Evolutionary conservation across 495 filamentous ascomycete genomes (phyloP).

Genomic region (Elasticomyces elasticus): DNA sequence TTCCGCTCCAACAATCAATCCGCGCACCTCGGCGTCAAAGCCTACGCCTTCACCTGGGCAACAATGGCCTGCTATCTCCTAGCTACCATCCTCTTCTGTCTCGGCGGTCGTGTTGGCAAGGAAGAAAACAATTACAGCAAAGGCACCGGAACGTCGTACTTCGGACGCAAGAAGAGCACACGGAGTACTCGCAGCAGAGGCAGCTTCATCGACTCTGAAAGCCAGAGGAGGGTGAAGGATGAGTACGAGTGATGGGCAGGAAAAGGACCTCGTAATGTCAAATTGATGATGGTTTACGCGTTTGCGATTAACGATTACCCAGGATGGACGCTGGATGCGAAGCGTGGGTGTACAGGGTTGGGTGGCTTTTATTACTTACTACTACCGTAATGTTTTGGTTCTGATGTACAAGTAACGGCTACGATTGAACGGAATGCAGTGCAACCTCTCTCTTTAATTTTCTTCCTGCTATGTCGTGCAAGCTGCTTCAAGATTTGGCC

Average conservation of each 20-base stretch:
- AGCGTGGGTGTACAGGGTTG: neutral
- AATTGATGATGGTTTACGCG: neutral
- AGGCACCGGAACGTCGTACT: constrained; percentile 14
- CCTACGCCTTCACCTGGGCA: constrained; percentile 82
- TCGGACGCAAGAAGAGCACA: constrained; percentile 35
- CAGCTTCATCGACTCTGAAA: constrained; percentile 44
- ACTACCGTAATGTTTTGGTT: no score
- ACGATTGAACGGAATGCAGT: no score
- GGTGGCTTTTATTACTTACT: no score
- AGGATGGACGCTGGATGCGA: neutral
- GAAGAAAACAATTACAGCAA: constrained; percentile 11
- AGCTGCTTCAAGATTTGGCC: no score
- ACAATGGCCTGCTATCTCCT: constrained; percentile 59
- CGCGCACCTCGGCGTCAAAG: constrained; percentile 58
- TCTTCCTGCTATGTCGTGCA: no score
- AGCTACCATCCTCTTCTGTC: constrained; percentile 61
- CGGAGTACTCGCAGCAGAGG: constrained; percentile 33
- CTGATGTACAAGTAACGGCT: no score
- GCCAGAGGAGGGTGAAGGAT: constrained; percentile 50
- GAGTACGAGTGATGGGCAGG: constrained; percentile 41
- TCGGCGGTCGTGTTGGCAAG: constrained; percentile 35
- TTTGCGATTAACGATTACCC: neutral
- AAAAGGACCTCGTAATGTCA: neutral
- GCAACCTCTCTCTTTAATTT: no score
- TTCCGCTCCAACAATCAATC: constrained; percentile 50